Conservation (phyloP, 2,329 filamentous ascomycete species). For the Gyromitra esculenta region DNA sequence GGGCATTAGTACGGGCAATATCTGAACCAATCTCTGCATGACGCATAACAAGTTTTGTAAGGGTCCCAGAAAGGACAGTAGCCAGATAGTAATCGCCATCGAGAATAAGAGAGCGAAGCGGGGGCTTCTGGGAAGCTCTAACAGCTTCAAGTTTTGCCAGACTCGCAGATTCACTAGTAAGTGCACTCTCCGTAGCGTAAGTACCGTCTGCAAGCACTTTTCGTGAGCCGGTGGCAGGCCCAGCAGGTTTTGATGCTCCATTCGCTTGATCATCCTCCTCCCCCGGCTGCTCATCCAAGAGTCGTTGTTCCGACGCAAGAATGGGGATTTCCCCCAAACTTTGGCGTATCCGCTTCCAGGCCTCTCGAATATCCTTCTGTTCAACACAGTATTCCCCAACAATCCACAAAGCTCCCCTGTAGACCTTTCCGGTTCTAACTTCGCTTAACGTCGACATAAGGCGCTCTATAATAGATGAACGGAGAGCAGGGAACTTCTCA, state of each 20-base stretch:
- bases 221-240: constrained; percentile 82
- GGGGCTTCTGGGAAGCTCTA: constrained; percentile 95
- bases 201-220: constrained; percentile 96
- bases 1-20: constrained; percentile 85
- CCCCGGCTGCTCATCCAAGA: constrained; percentile 83
- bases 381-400: constrained; percentile 96
- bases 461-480: constrained; percentile 85
- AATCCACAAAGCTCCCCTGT: constrained; percentile 96
- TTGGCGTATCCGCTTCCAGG: constrained; percentile 93
- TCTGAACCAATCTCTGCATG: constrained; percentile 93
- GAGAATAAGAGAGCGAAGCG: constrained; percentile 90
- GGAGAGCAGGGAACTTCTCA: constrained; percentile 92
- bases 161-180: constrained; percentile 89
- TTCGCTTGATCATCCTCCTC: constrained; percentile 69
- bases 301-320: constrained; percentile 88
- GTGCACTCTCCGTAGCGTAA: constrained; percentile 94
- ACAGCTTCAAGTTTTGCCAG: constrained; percentile 94
- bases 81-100: constrained; percentile 97
- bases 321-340: constrained; percentile 98
- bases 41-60: constrained; percentile 98
- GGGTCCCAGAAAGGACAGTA: constrained; percentile 91
- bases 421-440: constrained; percentile 95
- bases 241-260: constrained; percentile 80
- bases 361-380: constrained; percentile 91
- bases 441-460: constrained; percentile 90